Conservation (phyloP, 768 basidiomycete genomes). For the Amanita thiersii region DNA sequence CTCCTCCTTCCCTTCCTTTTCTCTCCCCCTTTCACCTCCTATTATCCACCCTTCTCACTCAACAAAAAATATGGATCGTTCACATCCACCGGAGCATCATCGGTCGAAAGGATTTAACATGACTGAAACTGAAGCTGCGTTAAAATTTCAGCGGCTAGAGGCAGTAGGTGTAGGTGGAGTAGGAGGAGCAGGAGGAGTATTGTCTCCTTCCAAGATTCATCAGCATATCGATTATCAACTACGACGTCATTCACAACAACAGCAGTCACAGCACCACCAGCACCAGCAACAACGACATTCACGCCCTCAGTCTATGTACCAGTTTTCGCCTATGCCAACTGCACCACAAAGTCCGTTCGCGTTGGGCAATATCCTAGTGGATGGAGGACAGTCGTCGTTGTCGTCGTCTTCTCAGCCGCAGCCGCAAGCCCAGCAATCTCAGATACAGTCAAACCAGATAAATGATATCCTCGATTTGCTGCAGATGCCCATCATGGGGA, state of each 20-base stretch:
- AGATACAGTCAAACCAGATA: conserved; percentile 25
- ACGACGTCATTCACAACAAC: neutral
- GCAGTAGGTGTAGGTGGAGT: no score
- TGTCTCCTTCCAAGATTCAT: no score
- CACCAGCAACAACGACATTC: neutral
- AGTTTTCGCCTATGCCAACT: conserved; percentile 1
- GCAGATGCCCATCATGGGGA: conserved; percentile 30
- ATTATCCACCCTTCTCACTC: no score
- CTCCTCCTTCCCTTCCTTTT: no score
- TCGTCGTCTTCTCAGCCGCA: conserved; percentile 4
- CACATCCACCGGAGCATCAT: no score
- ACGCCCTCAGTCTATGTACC: conserved; percentile 3
- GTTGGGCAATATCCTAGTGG: neutral
- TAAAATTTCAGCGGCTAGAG: no score
- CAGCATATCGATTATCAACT: neutral
- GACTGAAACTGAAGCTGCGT: no score
- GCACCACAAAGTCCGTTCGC: neutral
- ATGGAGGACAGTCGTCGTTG: conserved; percentile 3
- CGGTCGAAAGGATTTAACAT: no score
- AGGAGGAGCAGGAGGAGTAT: no score
- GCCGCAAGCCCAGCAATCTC: neutral
- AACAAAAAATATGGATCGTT: no score
- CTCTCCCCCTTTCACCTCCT: no score
- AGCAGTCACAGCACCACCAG: neutral
- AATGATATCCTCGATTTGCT: conserved; percentile 48